Evolutionary conservation across 208 protist genomes (phyloP).

Genomic region (Acanthamoeba comandoni): DNA sequence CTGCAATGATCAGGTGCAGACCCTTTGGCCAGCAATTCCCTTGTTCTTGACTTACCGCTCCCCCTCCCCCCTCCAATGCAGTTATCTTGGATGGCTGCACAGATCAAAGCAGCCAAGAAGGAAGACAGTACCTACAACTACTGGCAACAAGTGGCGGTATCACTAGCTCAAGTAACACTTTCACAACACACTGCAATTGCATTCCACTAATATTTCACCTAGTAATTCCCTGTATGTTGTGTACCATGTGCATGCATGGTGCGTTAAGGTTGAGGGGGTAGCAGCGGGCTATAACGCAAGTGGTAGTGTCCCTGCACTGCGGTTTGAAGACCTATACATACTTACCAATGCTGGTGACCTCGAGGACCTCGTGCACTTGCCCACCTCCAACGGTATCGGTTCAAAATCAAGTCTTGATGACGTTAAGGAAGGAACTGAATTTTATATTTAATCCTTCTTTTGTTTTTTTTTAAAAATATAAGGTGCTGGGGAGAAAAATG

Average conservation of each 20-base stretch:
- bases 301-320: background rate
- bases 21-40: no score
- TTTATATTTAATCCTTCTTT: no score
- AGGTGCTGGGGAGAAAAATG: no score
- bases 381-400: background rate
- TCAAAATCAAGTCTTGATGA: no score
- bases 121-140: no score
- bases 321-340: slow-evolving; percentile 37
- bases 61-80: no score
- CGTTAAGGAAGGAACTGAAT: no score
- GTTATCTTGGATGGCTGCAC: no score
- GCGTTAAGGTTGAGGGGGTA: slow-evolving; percentile 41
- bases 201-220: background rate
- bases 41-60: no score
- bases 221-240: background rate
- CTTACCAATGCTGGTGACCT: slow-evolving; percentile 43
- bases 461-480: no score
- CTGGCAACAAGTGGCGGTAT: slow-evolving; percentile 54
- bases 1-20: no score
- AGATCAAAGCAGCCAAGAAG: no score
- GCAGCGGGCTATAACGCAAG: slow-evolving; percentile 41
- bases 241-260: background rate
- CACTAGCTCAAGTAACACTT: slow-evolving; percentile 11
- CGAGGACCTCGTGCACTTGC: slow-evolving; percentile 64
- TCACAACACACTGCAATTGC: background rate